Base-by-base conservation (phyloP, 257 asterid genomes). In the Leonotis leonurus region DNA sequence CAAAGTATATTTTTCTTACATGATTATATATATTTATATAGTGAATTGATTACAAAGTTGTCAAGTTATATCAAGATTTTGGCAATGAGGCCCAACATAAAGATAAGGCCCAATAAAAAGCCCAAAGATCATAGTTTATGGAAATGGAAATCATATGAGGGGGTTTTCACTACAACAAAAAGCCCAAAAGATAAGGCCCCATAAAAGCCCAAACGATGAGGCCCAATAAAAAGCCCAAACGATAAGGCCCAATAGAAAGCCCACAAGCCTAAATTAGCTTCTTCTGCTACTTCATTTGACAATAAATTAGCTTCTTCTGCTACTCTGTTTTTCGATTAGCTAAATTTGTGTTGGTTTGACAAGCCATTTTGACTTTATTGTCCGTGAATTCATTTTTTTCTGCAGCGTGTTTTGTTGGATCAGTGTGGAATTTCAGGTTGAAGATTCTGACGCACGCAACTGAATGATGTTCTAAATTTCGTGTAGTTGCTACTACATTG, bases 101-200 rank as follows among this genome's bases (percentile, higher is more conserved):
- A n/a, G n/a, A n/a, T n/a, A 7, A 4, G 37, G 67, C 66, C 66
- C 66, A 66, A 44, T 10, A 0, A n/a, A 11, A 61, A 37, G n/a
- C n/a, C 33, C 29, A 12, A 45, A 29, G 35, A 50, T 26, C n/a
- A n/a, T n/a, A n/a, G n/a, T n/a, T 8, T 9, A 16, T 8, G 5
- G 36, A 51, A 35, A 53, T 9, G 10, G 7, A 21, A 4, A 3
- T n/a, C n/a, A 60, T 49, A 36, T 22, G 71, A 63, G 70, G 67
- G 58, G 11, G 25, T 26, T 52, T 37, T 63, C 61, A 27, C 56
- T 56, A 33, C 67, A 56, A 71, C n/a, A n/a, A n/a, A n/a, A n/a
- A n/a, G n/a, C n/a, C n/a, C n/a, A n/a, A n/a, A n/a, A n/a, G n/a
- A n/a, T n/a, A n/a, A n/a, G n/a, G n/a, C n/a, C n/a, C n/a, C n/a